Evolutionary conservation across 2,329 filamentous ascomycete species (phyloP), one percentile per base, ranked within the genome.

Genomic region (Aureobasidium lini): DNA sequence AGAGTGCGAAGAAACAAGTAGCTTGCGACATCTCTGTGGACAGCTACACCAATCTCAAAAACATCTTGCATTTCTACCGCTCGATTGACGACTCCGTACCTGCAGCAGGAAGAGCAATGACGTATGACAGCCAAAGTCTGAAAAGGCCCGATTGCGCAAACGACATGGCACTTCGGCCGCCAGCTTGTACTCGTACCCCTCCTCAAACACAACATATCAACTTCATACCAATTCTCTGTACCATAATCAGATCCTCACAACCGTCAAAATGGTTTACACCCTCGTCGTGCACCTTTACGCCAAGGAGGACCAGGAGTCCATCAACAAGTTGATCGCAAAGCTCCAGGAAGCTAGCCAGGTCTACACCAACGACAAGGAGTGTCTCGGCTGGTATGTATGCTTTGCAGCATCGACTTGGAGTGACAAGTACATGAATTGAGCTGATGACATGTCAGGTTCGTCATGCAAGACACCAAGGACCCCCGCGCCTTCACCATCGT

Each of bases 391-490:
- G 71, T 72, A 47, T 49, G 64, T 37, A 4, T 23, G 23, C 23
- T 23, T 23, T 23, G 23, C 23, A 23, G 23, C 23, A 23, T 23
- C 23, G 23, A 23, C 23, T 23, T 23, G n/a, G 2, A 42, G 8
- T 36, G 16, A 8, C 32, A 18, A 34, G 46, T 6, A 9, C 32
- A 32, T 34, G 31, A 34, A 5, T 34, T 23, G 23, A 23, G 23
- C 9, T 56, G 44, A 18, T 16, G 31, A 7, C 1, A 11, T 11
- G 6, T 2, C 47, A 90, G 87, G 87, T 84, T 88, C 72, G 87
- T 90, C 63, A 90, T 90, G 87, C 87, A 90, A 75, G 84, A 85
- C 66, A 79, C 84, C 60, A 77, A 82, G 66, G 87, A 90, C 70
- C 79, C 79, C 46, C 79, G 85, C 60, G 83, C 85, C 52, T 90